Conservation (phyloP, 139 green algal species). For the Chlorella vulgaris region DNA sequence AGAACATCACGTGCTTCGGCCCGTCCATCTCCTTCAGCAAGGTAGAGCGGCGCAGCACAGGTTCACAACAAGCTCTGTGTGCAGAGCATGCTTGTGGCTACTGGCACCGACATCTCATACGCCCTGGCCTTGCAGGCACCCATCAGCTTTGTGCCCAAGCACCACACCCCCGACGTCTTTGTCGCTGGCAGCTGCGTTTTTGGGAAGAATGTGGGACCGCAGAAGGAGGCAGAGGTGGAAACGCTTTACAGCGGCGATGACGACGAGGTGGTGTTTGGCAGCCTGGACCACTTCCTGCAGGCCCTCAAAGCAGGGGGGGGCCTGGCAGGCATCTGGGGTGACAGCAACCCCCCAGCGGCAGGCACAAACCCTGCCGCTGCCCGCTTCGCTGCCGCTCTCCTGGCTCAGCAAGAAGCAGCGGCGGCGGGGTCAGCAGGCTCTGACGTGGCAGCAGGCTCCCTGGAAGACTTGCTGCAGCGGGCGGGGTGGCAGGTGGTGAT, state of each 20-base stretch:
- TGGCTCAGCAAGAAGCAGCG: background rate
- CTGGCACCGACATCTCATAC: background rate
- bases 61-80: background rate
- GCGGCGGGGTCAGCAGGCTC: background rate
- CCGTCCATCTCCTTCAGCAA: slow-evolving; percentile 7
- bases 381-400: background rate
- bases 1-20: background rate
- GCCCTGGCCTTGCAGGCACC: background rate
- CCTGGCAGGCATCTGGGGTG: background rate
- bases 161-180: background rate
- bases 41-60: background rate
- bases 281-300: background rate
- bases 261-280: background rate
- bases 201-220: background rate
- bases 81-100: background rate
- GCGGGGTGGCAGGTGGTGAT: background rate
- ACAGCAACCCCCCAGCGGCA: background rate
- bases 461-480: background rate
- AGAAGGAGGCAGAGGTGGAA: background rate
- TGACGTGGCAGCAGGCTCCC: background rate
- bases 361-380: background rate
- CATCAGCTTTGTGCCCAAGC: slow-evolving; percentile 4
- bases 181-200: background rate
- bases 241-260: background rate
- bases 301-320: background rate